Conservation (phyloP, 352 stramenopile genomes). For the Globisporangium yorkense region DNA sequence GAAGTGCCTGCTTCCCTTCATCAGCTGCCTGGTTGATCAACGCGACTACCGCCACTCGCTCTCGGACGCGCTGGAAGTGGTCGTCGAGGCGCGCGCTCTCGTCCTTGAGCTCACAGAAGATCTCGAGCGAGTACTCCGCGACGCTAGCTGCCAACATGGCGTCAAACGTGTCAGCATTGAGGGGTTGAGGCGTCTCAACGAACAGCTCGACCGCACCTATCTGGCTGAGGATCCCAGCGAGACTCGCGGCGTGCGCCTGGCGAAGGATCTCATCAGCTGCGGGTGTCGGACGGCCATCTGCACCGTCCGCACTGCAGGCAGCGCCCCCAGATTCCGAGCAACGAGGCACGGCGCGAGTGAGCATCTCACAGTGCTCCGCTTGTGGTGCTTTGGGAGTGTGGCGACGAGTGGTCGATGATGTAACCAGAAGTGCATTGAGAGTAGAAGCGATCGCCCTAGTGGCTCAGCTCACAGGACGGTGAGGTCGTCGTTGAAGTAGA, state of each 20-base stretch:
- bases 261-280: constrained; percentile 38
- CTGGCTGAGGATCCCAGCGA: constrained; percentile 42
- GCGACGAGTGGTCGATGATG: no score
- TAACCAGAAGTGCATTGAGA: no score
- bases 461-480: constrained; percentile 46
- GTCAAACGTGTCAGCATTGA: background rate
- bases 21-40: constrained; percentile 5
- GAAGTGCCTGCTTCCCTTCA: background rate
- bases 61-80: constrained; percentile 23
- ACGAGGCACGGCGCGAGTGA: constrained; percentile 8
- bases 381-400: no score
- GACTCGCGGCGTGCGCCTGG: constrained; percentile 33
- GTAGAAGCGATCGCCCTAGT: background rate
- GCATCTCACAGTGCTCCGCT: constrained; percentile 1
- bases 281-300: background rate
- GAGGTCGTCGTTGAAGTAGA: constrained; percentile 94
- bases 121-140: constrained; percentile 39
- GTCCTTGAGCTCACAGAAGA: constrained; percentile 42
- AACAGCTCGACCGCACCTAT: constrained; percentile 25
- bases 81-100: constrained; percentile 23
- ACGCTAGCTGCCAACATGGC: constrained; percentile 25
- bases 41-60: constrained; percentile 25
- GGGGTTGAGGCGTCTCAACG: background rate
- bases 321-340: background rate
- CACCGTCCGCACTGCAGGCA: background rate